Evolutionary conservation across 768 basidiomycete genomes (phyloP).

Genomic region (Phlebiopsis gigantea): DNA sequence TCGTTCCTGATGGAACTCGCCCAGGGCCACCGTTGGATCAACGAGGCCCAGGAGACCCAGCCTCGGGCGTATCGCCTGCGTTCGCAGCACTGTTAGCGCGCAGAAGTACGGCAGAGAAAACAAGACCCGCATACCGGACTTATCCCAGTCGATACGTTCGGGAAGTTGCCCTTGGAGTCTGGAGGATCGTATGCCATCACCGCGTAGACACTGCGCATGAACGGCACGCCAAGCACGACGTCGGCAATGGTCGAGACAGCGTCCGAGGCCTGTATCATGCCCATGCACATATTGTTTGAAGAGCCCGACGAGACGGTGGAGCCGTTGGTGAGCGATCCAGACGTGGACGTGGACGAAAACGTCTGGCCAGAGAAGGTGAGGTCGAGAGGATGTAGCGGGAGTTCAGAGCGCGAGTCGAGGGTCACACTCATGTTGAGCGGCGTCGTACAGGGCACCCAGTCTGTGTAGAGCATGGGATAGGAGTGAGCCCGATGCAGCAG

Average conservation of each 20-base stretch:
- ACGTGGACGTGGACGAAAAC: not conserved
- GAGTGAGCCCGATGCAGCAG: not conserved
- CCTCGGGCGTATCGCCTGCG: constrained; percentile 30
- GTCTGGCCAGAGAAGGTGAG: constrained; percentile 33
- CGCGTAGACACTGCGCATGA: constrained; percentile 70
- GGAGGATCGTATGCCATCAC: constrained; percentile 66
- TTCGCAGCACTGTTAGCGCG: too few relatives aligned
- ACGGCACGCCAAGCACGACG: constrained; percentile 76
- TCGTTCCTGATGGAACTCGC: constrained; percentile 67
- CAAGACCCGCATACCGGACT: too few relatives aligned
- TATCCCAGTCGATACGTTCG: constrained; percentile 17
- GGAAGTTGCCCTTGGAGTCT: constrained; percentile 39
- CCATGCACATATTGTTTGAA: constrained; percentile 45
- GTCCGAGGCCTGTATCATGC: constrained; percentile 58
- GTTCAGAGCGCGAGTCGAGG: constrained; percentile 48
- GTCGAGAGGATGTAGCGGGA: constrained; percentile 73
- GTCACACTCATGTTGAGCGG: constrained; percentile 72
- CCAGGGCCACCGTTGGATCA: constrained; percentile 52
- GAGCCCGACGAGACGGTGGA: constrained; percentile 26
- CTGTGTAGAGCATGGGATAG: constrained; percentile 31
- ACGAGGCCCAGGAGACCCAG: constrained; percentile 65
- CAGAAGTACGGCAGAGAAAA: too few relatives aligned
- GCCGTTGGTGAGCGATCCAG: constrained; percentile 8
- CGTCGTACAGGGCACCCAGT: constrained; percentile 67
- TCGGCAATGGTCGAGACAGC: constrained; percentile 47